phyloP scores from a whole-genome alignment of 495 filamentous ascomycete genomes.

The Parathielavia hyrcaniae region DNA sequence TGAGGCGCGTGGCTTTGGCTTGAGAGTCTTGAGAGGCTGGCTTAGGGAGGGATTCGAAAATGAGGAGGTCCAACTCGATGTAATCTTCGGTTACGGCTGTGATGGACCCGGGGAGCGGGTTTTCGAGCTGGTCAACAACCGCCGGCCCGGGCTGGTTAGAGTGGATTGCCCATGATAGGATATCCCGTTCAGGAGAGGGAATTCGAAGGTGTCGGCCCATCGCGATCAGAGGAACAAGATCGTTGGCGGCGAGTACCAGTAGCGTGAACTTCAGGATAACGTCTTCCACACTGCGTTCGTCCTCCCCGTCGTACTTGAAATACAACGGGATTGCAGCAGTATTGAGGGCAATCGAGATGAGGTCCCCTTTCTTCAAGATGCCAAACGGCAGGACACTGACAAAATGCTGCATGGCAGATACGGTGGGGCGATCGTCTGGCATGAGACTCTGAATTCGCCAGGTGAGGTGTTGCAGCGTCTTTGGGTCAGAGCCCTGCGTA shows the following conservation, averaged over 20 bases:
- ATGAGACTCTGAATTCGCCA: conserved; percentile 18
- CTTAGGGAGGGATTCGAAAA: conserved; percentile 7
- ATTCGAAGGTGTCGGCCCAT: conserved; percentile 10
- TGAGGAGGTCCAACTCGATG: conserved; percentile 23
- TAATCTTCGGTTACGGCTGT: conserved; percentile 16
- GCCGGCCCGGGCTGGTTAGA: conserved; percentile 2
- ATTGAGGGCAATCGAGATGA: conserved; percentile 27
- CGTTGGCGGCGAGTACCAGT: conserved; percentile 19
- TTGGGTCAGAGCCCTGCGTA: conserved; percentile 10
- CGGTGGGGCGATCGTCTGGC: neutral
- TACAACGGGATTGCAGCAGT: conserved; percentile 21
- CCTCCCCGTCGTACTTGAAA: conserved; percentile 16
- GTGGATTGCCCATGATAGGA: conserved; percentile 18
- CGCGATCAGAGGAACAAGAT: conserved; percentile 16
- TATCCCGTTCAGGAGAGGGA: neutral
- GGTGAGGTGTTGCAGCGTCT: conserved; percentile 13
- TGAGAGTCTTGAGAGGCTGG: conserved; percentile 1
- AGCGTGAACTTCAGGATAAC: conserved; percentile 21
- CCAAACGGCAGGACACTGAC: conserved; percentile 18
- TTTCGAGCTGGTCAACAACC: neutral
- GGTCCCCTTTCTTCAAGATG: conserved; percentile 21
- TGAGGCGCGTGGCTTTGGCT: neutral
- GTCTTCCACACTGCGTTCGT: conserved; percentile 13
- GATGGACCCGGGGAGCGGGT: conserved; percentile 6
- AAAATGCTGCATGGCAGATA: conserved; percentile 23